Conservation (phyloP, 257 asterid genomes). For the Coffea eugenioides region DNA sequence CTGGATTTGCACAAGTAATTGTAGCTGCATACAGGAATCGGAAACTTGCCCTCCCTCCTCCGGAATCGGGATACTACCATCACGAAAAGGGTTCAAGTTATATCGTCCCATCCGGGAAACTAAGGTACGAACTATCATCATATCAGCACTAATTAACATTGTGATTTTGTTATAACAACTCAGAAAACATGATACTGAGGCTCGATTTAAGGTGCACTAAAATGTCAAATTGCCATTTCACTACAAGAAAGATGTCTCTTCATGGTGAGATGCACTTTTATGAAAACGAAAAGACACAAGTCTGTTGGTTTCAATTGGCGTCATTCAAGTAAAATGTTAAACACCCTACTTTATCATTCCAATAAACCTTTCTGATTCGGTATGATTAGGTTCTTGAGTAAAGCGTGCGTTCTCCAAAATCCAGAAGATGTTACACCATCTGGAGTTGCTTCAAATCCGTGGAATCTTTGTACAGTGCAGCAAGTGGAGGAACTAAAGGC, state of each 20-base stretch:
- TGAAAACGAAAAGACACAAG: too few relatives aligned
- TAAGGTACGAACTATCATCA: conserved; percentile 35
- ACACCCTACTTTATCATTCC: too few relatives aligned
- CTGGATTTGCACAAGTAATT: conserved; percentile 39
- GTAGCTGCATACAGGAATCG: conserved; percentile 52
- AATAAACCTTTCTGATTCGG: neutral
- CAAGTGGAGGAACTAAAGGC: conserved; percentile 70
- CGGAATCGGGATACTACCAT: conserved; percentile 32
- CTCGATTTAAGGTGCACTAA: too few relatives aligned
- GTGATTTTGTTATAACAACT: too few relatives aligned
- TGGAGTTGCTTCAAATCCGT: conserved; percentile 35
- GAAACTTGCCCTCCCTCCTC: conserved; percentile 26
- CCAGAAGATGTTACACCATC: conserved; percentile 36
- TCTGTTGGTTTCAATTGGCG: too few relatives aligned
- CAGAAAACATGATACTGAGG: too few relatives aligned
- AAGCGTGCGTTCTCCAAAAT: conserved; percentile 60
- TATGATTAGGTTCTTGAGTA: conserved; percentile 52
- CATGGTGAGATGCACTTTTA: too few relatives aligned
- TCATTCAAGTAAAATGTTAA: too few relatives aligned
- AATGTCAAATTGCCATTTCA: too few relatives aligned
- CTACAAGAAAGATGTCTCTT: too few relatives aligned
- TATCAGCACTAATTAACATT: neutral
- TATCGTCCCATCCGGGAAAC: conserved; percentile 41
- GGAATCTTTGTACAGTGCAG: conserved; percentile 55
- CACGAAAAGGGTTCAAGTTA: conserved; percentile 33